Conservation (phyloP, 495 filamentous ascomycete genomes). For the Penicillium egyptiacum region DNA sequence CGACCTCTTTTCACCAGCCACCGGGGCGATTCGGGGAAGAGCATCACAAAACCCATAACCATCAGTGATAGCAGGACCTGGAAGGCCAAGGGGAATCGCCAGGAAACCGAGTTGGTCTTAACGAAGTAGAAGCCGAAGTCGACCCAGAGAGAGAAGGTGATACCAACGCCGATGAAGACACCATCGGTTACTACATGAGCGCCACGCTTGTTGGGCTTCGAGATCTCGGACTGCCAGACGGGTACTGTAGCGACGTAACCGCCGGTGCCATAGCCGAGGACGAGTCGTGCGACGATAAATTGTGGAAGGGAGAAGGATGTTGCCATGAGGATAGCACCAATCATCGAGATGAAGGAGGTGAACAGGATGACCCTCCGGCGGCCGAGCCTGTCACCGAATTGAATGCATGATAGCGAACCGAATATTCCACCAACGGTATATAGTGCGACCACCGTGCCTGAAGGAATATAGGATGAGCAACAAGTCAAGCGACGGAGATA, state of each 20-base stretch:
- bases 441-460: constrained; percentile 38
- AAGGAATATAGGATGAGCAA: neutral
- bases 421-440: constrained; percentile 39
- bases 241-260: constrained; percentile 63
- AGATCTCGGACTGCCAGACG: constrained; percentile 64
- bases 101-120: constrained; percentile 51
- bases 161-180: constrained; percentile 62
- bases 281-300: constrained; percentile 49
- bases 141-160: constrained; percentile 68
- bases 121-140: constrained; percentile 58
- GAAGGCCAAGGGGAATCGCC: constrained; percentile 66
- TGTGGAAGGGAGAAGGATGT: constrained; percentile 36
- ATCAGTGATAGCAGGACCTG: constrained; percentile 58
- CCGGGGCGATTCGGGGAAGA: constrained; percentile 60
- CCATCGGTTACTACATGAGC: constrained; percentile 67
- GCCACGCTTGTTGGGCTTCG: constrained; percentile 58
- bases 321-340: constrained; percentile 47
- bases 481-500: neutral
- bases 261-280: constrained; percentile 63
- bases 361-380: constrained; percentile 36
- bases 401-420: constrained; percentile 35
- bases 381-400: constrained; percentile 34
- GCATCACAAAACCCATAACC: constrained; percentile 48
- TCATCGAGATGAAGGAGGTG: constrained; percentile 31
- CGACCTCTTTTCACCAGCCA: constrained; percentile 58